Base-by-base conservation (phyloP, 1,139 yeast species). In the Pichia sp. region DNA sequence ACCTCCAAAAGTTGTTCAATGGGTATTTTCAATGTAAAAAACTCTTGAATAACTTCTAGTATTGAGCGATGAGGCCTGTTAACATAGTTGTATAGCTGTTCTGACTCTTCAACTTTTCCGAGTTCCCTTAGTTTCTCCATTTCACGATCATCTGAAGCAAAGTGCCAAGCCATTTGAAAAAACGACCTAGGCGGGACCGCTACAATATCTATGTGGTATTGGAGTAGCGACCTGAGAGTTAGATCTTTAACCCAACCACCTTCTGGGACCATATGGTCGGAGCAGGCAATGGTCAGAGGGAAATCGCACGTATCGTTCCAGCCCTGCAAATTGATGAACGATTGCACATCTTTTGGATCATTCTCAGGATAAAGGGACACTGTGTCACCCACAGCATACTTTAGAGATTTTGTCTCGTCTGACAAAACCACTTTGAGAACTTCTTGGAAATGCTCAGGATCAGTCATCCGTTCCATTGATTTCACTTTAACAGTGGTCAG, bases 61-160 rank as follows among this genome's bases (percentile, higher is more conserved):
- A 91, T 78, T 55, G 96, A 90, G 60, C 99, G 71, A 58, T 96
- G 76, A 9, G 99, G 97, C 56, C 98, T 73, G 64, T 89, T 87
- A 16, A 96, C 95, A 66, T 93, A 93, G 65, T 93, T 83, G 65
- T 83, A 91, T 45, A 91, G 69, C 54, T 88, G 96, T 62, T 91
- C 91, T 21, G 80, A 76, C 48, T 87, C 90, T 50, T 83, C 82
- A 50, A 84, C 75, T 16, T 79, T 71, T n/a, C 86, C 80, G 63
- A 95, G 87, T 57, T 93, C 96, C 49, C 72, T 71, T 46, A 93
- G 72, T 62, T 88, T 87, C 51, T 85, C 95, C 47, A 74, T 73
- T 62, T 93, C 97, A 55, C 93, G 74, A 44, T 74, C 78, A 53
- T 79, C 79, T 25, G 79, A 74, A 3, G 93, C 84, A 69, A 91